Conservation (phyloP, 495 filamentous ascomycete genomes). For the Tuber microsphaerosporum region DNA sequence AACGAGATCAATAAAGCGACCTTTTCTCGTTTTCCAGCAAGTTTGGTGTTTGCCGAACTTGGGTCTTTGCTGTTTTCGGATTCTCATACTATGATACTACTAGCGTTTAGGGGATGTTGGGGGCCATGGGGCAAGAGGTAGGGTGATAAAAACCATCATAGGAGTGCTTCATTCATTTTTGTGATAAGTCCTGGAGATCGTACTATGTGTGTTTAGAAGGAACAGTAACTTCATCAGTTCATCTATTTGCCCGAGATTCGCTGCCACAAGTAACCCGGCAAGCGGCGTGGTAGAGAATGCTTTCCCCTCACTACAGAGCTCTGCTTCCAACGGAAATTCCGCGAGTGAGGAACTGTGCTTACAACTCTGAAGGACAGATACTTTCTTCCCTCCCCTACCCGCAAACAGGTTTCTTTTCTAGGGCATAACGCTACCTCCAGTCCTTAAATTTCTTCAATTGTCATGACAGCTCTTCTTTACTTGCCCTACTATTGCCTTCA, state of each 20-base stretch:
- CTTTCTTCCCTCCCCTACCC: neutral
- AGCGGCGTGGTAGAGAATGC: neutral
- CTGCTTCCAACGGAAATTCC: neutral
- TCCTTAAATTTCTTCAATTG: too few species aligned
- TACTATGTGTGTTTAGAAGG: neutral
- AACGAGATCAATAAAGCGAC: neutral
- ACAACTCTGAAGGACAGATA: too few species aligned
- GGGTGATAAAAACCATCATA: neutral
- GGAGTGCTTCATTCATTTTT: neutral
- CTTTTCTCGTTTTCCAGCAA: neutral
- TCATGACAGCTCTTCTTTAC: neutral
- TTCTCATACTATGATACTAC: neutral
- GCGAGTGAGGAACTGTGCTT: neutral
- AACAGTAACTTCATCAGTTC: neutral
- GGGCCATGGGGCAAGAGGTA: neutral
- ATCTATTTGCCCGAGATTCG: neutral
- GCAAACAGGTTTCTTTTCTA: neutral
- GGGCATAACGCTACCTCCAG: neutral
- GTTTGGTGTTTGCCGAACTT: neutral
- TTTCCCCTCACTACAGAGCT: neutral
- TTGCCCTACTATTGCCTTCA: neutral
- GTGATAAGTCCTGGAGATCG: neutral
- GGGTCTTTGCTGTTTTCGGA: neutral
- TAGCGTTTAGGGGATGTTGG: neutral
- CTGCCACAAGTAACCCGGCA: neutral